Conservation (phyloP, 2,329 filamentous ascomycete species). For the Stagonosporopsis cucurbitacearum region DNA sequence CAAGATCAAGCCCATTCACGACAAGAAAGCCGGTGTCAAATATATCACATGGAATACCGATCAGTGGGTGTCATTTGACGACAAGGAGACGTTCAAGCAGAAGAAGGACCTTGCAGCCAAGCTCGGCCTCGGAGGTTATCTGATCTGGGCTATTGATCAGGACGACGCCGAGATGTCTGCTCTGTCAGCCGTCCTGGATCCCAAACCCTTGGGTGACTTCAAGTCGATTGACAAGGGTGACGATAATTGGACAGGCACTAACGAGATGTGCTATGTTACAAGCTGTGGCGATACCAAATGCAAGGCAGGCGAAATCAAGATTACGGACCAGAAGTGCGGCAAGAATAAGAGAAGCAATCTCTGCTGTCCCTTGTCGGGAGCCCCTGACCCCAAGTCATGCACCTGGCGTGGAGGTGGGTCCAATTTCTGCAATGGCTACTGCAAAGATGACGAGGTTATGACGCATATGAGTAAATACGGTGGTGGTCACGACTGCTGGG, state of each 20-base stretch:
- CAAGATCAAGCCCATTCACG: neutral
- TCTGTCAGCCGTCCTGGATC: neutral
- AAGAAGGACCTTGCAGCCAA: slow-evolving; percentile 52
- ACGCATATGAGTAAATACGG: neutral
- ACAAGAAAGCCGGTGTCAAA: slow-evolving; percentile 25
- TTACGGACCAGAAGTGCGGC: neutral
- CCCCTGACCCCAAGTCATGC: neutral
- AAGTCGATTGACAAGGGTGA: neutral
- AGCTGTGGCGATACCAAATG: neutral
- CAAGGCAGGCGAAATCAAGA: neutral
- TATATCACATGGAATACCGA: slow-evolving; percentile 30
- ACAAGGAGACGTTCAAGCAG: slow-evolving; percentile 50
- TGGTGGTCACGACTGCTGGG: neutral
- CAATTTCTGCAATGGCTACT: neutral
- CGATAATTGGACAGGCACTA: neutral
- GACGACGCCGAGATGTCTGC: slow-evolving; percentile 2
- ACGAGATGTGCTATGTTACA: neutral
- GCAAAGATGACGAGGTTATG: neutral
- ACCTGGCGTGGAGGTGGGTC: neutral
- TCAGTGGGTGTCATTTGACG: slow-evolving; percentile 40
- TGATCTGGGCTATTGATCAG: slow-evolving; percentile 12
- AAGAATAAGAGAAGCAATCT: neutral
- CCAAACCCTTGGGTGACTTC: neutral
- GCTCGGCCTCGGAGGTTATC: neutral
- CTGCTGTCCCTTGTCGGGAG: neutral